Base-by-base conservation (phyloP, 2,329 filamentous ascomycete species). In the Xylaria sp. region DNA sequence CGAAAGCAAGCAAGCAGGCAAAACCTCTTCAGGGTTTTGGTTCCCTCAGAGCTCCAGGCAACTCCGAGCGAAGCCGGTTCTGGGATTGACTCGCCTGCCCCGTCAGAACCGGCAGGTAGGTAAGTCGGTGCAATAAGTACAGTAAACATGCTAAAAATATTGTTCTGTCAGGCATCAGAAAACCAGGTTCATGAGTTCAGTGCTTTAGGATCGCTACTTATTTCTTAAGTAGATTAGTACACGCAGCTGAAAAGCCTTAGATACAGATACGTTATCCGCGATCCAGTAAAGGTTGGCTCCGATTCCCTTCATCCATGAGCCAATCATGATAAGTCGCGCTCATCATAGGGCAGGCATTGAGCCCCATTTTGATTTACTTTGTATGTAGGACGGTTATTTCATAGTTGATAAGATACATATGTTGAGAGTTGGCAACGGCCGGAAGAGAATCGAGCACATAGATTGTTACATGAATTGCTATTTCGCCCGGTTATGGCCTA, bases 221-320 rank as follows among this genome's bases (percentile, higher is more conserved):
- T n/a, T n/a, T n/a, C n/a, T n/a, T n/a, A n/a, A n/a, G n/a, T n/a
- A n/a, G n/a, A n/a, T n/a, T n/a, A n/a, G n/a, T n/a, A n/a, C n/a
- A n/a, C n/a, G n/a, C 31, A 51, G 19, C 40, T 38, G 33, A n/a
- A 47, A 46, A n/a, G n/a, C n/a, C 37, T 56, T 47, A 52, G 46
- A 17, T 47, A 59, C 62, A 21, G 59, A 58, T 56, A 15, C 53
- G 51, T 35, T 59, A 57, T 63, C 56, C 63, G 43, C 51, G 63
- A 63, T 57, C 50, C 38, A 57, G 60, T 46, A 60, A 62, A 60
- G 49, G 40, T 33, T 63, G 60, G 55, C 53, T 63, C n/a, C 60
- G 63, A 57, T 65, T 60, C 55, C 53, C 49, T 61, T 58, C 37
- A 55, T 33, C 45, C 47, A 46, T 49, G 21, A 33, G 33, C 63